Evolutionary conservation across 2,329 filamentous ascomycete genomes (phyloP), one percentile per base, ranked within the genome.

Genomic region (Xylariomycetidae sp.): DNA sequence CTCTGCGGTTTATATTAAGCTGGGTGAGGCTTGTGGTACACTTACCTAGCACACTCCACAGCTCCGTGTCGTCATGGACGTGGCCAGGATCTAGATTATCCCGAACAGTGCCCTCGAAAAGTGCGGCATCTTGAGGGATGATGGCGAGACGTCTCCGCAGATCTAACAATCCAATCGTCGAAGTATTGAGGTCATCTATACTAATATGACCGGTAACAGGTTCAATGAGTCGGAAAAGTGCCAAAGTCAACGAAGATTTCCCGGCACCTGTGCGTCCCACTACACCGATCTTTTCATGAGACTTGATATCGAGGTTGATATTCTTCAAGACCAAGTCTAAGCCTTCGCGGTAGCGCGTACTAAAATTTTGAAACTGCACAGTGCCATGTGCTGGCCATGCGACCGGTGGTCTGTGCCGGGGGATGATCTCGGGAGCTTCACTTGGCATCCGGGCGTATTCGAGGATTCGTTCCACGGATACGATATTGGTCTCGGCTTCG

Each of bases 401-500:
- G 43, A 88, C 86, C 8, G 88, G 81, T 25, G 92, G 90, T 30
- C 90, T 75, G 57, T 85, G 83, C 62, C 87, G 84, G 54, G 86
- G 84, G 50, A 97, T 85, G 46, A 97, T 87, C 59, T 98, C 92
- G 6, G 89, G 88, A 31, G 92, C 90, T 66, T 98, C 92, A 59
- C 85, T 92, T 16, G 90, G 89, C 43, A 98, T 74, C 31, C 77
- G 75, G 37, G 90, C 87, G 64, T 98, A 98, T 62, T 98, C 94
- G 31, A 98, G 80, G 30, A 98, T 89, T 54, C 92, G 85, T 72
- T 98, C 92, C 23, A 98, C 92, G 8, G 90, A 95, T 28, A 98
- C 90, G 54, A 98, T 98, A 63, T 98, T 98, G n/a, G 90, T 97
- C 70, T 98, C 94, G n/a, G 98, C 92, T 62, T 98, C 94, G 20